Base-by-base conservation (phyloP, 805 yeast genomes). In the Myxozyma lipomycoides region DNA sequence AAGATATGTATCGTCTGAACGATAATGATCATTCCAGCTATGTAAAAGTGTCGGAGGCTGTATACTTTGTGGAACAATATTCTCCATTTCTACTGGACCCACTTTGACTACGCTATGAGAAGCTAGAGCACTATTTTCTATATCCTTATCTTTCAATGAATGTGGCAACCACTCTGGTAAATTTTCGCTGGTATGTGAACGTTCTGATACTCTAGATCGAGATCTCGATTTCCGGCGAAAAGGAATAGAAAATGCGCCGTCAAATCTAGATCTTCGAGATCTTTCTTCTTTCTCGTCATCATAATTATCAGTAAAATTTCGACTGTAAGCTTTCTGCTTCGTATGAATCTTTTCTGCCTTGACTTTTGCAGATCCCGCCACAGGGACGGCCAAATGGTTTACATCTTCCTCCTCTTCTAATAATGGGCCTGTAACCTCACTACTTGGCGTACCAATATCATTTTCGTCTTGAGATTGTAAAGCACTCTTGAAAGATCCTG, bases 21-120 rank as follows among this genome's bases (percentile, higher is more conserved):
- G 55, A 42, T 60, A 56, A 46, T 60, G 58, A 28, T 55, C 58
- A 22, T 55, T 56, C 63, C 64, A 61, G 19, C 59, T 24, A 17
- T 51, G 62, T 7, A 54, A 45, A 10, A 67, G 58, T 1, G 71
- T 61, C 3, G 73, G 73, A 2, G 72, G 71, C 43, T 66, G 68
- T 6, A 52, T 50, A 39, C 54, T 56, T 38, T 60, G 61, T 0
- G 72, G 66, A 23, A 61, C 66, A 41, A 64, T 64, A 35, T 55
- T 60, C 22, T 73, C 75, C 61, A 77, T 65, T 56, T 77, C 81
- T 32, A 77, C 70, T 0, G 79, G 78, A 1, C 63, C 70, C 10
- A 34, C 25, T 21, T 43, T 43, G 24, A 36, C 48, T 21, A 12
- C 21, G 30, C 26, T n/a, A 26, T 17, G 3, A 17, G 32, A 15